Evolutionary conservation across 2,329 filamentous ascomycete genomes (phyloP), one percentile per base, ranked within the genome.

Genomic region (Amauroascus verrucosus): DNA sequence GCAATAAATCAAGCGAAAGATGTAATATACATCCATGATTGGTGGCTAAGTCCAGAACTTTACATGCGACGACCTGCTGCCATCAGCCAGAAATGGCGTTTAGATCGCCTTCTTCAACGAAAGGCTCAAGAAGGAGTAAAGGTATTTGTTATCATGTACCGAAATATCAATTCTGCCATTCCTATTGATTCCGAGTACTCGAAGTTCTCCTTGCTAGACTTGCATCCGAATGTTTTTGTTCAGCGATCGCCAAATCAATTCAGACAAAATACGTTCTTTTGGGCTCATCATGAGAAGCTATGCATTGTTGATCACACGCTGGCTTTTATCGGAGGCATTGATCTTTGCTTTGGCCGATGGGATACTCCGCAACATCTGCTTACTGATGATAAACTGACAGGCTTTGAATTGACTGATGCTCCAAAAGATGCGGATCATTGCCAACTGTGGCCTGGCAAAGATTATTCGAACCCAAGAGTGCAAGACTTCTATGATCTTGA

Each of bases 241-340:
- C 89, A 97, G 66, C 79, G 93, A 63, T 97, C 93, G 2, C 93
- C 93, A 0, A 96, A 98, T 62, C 93, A 98, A 70, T 90, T 97
- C 71, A 87, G 95, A 64, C 95, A 98, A 72, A 97, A 97, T 63
- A 95, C 95, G 44, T 98, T 98, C 74, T 98, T 98, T 75, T 98
- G 94, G 70, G 93, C 93, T 0, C 93, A 98, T 66, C 93, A 98
- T 66, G 93, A 98, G 64, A 98, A 98, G 66, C 91, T 96, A 65
- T 86, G 97, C 53, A 87, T 98, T 24, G 86, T 97, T 51, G 93
- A 97, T 71, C 95, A 95, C 64, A 80, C 84, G 11, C 71, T 93
- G 61, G 93, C 89, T n/a, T 97, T 97, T 64, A 91, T 97, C 54
- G 93, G 93, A 51, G 93, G 93, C 0, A 76, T 98, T 7, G 93